Base-by-base conservation (phyloP, 768 basidiomycete species). In the Heimioporus sp. region DNA sequence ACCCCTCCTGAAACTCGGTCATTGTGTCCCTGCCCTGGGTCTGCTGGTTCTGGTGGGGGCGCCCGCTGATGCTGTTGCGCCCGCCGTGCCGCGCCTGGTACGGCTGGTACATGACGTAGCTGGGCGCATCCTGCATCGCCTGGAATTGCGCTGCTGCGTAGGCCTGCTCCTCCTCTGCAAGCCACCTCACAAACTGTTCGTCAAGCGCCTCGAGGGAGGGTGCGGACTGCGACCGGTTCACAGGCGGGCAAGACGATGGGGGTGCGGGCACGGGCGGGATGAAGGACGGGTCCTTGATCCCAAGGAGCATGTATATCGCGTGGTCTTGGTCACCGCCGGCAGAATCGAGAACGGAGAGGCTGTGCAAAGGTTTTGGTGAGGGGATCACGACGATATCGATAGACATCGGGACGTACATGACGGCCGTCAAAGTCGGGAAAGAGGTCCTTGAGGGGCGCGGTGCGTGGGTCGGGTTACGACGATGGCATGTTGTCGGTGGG, bases 211-310 rank as follows among this genome's bases (percentile, higher is more conserved):
- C 48, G 2, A 30, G n/a, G 10, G 64, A 68, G 72, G 79, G 58
- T 11, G 42, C 11, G 30, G 37, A 13, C 17, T 54, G 54, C 28
- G 49, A 41, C 45, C 21, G 40, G 11, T 48, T 49, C 24, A 28
- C 24, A 6, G 24, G 24, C 15, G 40, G 35, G 16, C 35, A 13
- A 35, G 35, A 34, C 19, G 31, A 15, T 10, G 28, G 48, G 16
- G 53, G 36, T 1, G 31, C 31, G 11, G 56, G 54, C 0, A 39
- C 58, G 13, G 74, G 64, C 4, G 83, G 66, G 16, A 76, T 76
- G 62, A 87, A 92, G 8, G 83, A 76, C 1, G 90, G 90, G 70
- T 94, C 92, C 69, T 79, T 91, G 91, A 94, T 92, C 10, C 85
- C 86, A 8, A 94, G 78, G 10, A 94, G 75, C 1, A 77, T 71